phyloP scores from a whole-genome alignment of 306 rosid genomes.

The Pterocarpus macrocarpus region DNA sequence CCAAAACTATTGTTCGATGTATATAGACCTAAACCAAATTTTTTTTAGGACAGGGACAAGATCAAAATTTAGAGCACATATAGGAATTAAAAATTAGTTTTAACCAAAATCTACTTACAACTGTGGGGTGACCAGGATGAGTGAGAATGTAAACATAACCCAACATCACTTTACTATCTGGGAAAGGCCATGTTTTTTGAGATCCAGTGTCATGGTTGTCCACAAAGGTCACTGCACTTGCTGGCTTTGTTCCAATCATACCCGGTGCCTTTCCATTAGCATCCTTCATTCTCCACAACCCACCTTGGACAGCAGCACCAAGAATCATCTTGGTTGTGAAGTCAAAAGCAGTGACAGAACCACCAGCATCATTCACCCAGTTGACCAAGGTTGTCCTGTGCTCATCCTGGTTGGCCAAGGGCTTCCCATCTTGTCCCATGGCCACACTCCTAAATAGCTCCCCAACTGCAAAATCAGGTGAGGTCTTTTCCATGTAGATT shows the following conservation, averaged over 20 bases:
- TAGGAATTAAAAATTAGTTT: no score
- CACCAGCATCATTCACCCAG: slow-evolving; percentile 58
- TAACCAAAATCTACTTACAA: slow-evolving; percentile 49
- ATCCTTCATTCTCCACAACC: slow-evolving; percentile 63
- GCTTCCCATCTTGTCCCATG: slow-evolving; percentile 45
- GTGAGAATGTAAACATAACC: slow-evolving; percentile 79
- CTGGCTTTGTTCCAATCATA: slow-evolving; percentile 70
- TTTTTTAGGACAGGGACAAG: no score
- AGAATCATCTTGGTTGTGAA: slow-evolving; percentile 60
- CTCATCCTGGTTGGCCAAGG: slow-evolving; percentile 54
- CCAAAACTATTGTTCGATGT: no score
- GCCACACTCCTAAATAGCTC: slow-evolving; percentile 59
- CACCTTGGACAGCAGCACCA: slow-evolving; percentile 61
- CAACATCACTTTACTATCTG: slow-evolving; percentile 56
- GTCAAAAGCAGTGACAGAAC: slow-evolving; percentile 54
- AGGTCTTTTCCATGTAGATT: slow-evolving; percentile 64
- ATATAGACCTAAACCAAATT: no score
- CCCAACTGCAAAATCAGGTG: slow-evolving; percentile 74
- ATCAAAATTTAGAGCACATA: no score
- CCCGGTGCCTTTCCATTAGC: slow-evolving; percentile 68
- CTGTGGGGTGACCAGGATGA: slow-evolving; percentile 75
- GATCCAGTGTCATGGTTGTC: slow-evolving; percentile 79
- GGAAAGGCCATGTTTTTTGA: slow-evolving; percentile 64
- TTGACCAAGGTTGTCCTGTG: slow-evolving; percentile 46
- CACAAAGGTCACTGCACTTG: slow-evolving; percentile 68